Percentiles rank a stretch among this genome's conserved stretches.
phyloP scores from a whole-genome alignment of 768 basidiomycete species.

The Imleria badia region DNA sequence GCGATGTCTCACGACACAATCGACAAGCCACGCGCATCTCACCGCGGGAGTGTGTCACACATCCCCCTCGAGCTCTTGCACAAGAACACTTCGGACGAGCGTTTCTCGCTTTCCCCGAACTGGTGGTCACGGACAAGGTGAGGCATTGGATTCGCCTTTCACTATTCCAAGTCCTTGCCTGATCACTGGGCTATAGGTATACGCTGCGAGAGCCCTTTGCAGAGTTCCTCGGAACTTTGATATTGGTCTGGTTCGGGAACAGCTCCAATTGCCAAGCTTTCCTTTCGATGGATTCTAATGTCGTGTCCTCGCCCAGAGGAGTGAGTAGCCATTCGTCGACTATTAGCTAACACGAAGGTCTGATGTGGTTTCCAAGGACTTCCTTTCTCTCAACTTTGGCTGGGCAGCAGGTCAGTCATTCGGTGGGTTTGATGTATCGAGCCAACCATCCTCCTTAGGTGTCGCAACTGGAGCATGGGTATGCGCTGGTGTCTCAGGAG shows the following conservation, averaged over 20 bases:
- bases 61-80: no score
- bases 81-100: neutral
- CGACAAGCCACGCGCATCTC: neutral
- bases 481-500: conserved; percentile 62
- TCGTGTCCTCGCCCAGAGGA: conserved; percentile 47
- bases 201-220: conserved; percentile 53
- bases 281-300: conserved; percentile 41
- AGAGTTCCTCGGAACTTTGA: conserved; percentile 58
- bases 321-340: conserved; percentile 35
- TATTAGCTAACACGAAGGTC: neutral
- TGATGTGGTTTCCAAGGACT: conserved; percentile 5
- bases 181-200: conserved; percentile 27
- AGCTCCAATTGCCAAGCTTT: conserved; percentile 55
- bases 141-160: conserved; percentile 3
- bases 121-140: conserved; percentile 54
- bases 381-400: conserved; percentile 20
- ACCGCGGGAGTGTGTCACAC: neutral
- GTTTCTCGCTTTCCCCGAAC: conserved; percentile 38
- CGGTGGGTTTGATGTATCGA: neutral
- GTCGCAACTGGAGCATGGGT: conserved; percentile 65
- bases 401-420: conserved; percentile 20
- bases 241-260: conserved; percentile 54
- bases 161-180: neutral
- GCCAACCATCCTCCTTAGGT: conserved; percentile 23
- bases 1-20: neutral